phyloP scores from a whole-genome alignment of 1,284 basidiomycete genomes.

The Rhodofomes roseus region DNA sequence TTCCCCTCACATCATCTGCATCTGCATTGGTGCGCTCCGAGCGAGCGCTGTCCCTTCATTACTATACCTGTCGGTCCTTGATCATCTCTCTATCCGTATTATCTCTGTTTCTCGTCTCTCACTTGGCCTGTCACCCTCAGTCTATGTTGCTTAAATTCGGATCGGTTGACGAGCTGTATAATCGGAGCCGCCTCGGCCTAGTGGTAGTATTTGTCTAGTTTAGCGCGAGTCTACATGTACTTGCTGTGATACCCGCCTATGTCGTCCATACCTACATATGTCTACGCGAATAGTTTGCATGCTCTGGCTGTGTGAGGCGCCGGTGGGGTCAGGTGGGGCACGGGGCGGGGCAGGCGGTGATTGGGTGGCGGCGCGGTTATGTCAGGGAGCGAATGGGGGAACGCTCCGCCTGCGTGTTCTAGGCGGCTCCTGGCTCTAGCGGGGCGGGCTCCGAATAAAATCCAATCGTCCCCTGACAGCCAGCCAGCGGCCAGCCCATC shows the following conservation, averaged over 20 bases:
- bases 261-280: constrained; percentile 4
- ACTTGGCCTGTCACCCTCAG: neutral
- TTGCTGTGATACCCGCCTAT: constrained; percentile 1
- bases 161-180: constrained; percentile 8
- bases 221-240: constrained; percentile 3
- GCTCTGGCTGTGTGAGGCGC: neutral
- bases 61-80: neutral
- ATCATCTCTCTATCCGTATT: neutral
- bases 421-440: neutral
- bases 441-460: constrained; percentile 14
- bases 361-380: neutral
- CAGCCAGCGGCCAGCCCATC: neutral
- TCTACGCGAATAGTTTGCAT: neutral
- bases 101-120: neutral
- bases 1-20: neutral
- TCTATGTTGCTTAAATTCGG: constrained; percentile 3
- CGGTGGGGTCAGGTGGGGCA: constrained; percentile 1
- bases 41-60: constrained; percentile 1
- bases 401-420: neutral
- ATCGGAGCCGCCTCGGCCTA: constrained; percentile 5
- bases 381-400: neutral
- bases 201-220: neutral
- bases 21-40: neutral
- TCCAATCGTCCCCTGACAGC: constrained; percentile 3
- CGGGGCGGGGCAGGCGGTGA: neutral